Base-by-base conservation (phyloP, 2,329 filamentous ascomycete genomes). In the Clarireedia sp. region DNA sequence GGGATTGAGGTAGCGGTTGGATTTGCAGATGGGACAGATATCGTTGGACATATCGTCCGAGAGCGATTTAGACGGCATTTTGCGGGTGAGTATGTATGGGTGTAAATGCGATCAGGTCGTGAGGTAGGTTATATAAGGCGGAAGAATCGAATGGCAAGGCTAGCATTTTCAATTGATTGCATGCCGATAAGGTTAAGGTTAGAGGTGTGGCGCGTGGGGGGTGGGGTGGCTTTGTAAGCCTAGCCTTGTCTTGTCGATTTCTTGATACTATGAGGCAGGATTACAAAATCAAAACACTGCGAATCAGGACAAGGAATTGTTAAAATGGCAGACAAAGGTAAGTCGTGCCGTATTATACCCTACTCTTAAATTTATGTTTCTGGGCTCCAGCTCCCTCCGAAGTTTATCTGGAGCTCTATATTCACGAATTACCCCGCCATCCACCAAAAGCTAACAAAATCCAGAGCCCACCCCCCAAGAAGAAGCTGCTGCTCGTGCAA, bases 1-100 rank as follows among this genome's bases (percentile, higher is more conserved):
- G 59, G 85, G 85, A 76, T 96, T 96, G 67, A 97, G 86, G 76
- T 97, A 97, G 62, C 90, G 89, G 58, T 89, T 89, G 57, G 90
- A 95, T 74, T 96, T 96, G 86, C 94, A 99, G 64, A 97, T 89
- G 56, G 92, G 94, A 74, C 94, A 99, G 68, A 91, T 87, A 73
- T 96, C 90, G 50, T 70, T 64, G 3, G 65, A 64, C 14, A 66
- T 60, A 44, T 67, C 63, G n/a, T 59, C 59, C 17, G 52, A 48
- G 17, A 37, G 41, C 0, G 52, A 26, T 54, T 54, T 54, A 16
- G 45, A 41, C 17, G 38, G 38, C 38, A 49, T 50, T 7, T 33
- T 26, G 17, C 1, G 41, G 38, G 17, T 8, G 7, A 23, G 4
- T 41, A 61, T 58, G 59, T 57, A 59, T 55, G 51, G 50, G 38